A percentile compares a stretch with the other conserved stretches of the same genome.
Conservation (phyloP, 2,329 filamentous ascomycete genomes). For the Aureobasidium mangrovei region DNA sequence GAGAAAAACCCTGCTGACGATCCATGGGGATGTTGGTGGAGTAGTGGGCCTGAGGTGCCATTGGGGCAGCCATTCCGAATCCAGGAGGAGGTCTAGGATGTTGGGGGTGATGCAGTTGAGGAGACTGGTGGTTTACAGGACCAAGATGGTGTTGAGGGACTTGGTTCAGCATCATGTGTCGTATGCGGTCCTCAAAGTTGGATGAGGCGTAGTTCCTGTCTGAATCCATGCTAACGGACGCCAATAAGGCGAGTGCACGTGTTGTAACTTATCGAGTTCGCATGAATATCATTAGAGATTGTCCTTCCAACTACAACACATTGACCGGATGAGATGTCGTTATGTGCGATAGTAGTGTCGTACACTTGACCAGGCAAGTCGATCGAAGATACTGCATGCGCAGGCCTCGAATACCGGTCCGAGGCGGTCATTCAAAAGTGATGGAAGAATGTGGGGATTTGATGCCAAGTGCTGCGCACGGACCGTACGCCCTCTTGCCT, state of each 20-base stretch:
- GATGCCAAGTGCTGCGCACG: not conserved
- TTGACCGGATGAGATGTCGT: too few relatives aligned
- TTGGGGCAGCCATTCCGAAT: not conserved
- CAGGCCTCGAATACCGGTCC: too few relatives aligned
- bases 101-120: not conserved
- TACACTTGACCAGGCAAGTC: too few relatives aligned
- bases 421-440: not conserved
- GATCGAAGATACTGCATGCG: too few relatives aligned
- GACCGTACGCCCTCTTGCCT: not conserved
- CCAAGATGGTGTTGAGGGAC: conserved; percentile 13
- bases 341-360: too few relatives aligned
- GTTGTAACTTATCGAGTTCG: not conserved
- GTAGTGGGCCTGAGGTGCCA: not conserved
- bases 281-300: not conserved
- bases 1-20: conserved; percentile 8
- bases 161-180: conserved; percentile 47
- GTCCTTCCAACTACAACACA: not conserved
- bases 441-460: not conserved
- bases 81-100: not conserved
- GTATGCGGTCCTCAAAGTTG: conserved; percentile 49
- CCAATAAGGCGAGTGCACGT: not conserved
- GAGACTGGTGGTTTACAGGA: conserved; percentile 18
- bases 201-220: not conserved
- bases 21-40: conserved; percentile 3
- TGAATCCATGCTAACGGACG: conserved; percentile 15